Conservation (phyloP, 352 stramenopile species). For the Phytopythium boreale region DNA sequence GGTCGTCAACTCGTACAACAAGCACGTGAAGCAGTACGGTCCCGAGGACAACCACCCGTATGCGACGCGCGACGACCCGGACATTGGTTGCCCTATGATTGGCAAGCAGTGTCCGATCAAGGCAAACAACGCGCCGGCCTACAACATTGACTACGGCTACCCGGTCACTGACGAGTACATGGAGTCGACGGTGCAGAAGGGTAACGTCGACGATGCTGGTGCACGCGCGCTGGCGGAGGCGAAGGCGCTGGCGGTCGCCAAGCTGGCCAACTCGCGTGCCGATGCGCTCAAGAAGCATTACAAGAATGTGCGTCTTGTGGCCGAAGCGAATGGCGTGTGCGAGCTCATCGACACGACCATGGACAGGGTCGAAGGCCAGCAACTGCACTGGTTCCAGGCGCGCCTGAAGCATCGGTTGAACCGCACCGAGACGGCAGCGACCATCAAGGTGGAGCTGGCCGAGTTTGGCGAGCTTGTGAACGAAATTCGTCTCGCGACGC, state of each 20-base stretch:
- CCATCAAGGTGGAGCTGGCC: slow-evolving; percentile 83
- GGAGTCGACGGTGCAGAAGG: slow-evolving; percentile 65
- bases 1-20: slow-evolving; percentile 89
- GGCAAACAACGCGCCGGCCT: slow-evolving; percentile 70
- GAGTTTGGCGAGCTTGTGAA: slow-evolving; percentile 83
- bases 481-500: slow-evolving; percentile 66
- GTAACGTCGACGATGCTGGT: slow-evolving; percentile 66
- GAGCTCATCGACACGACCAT: slow-evolving; percentile 72
- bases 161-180: slow-evolving; percentile 80
- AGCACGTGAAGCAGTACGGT: slow-evolving; percentile 90
- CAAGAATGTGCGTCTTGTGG: slow-evolving; percentile 77
- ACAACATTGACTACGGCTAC: slow-evolving; percentile 79
- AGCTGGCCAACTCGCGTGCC: slow-evolving; percentile 70
- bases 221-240: slow-evolving; percentile 66
- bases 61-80: slow-evolving; percentile 75
- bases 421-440: slow-evolving; percentile 72
- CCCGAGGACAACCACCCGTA: slow-evolving; percentile 87
- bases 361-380: slow-evolving; percentile 66
- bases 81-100: slow-evolving; percentile 84
- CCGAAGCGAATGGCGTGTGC: slow-evolving; percentile 79
- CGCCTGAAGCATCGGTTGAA: slow-evolving; percentile 70
- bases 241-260: slow-evolving; percentile 47
- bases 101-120: slow-evolving; percentile 91
- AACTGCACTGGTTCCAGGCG: slow-evolving; percentile 76
- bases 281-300: slow-evolving; percentile 87